phyloP scores from a whole-genome alignment of 176 grass and related monocot species.

The Bothriochloa decipiens region DNA sequence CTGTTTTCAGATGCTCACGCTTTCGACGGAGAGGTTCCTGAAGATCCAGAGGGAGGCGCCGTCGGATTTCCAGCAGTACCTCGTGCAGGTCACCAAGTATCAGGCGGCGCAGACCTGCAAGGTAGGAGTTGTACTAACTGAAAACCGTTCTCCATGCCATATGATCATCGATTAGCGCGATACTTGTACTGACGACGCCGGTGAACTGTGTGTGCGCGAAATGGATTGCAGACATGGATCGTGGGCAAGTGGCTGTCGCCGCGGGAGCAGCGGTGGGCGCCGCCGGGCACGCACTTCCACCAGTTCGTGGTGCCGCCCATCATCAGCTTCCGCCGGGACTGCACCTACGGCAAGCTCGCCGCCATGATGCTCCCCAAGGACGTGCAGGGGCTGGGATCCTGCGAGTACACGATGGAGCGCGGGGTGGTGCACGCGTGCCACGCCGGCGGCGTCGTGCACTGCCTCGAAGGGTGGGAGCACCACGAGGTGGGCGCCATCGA shows the following conservation, averaged over 20 bases:
- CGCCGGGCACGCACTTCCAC: constrained; percentile 90
- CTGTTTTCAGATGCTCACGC: constrained; percentile 75
- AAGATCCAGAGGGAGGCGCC: constrained; percentile 84
- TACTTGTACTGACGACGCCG: too few species aligned
- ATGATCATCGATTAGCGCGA: too few species aligned
- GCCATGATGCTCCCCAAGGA: constrained; percentile 96
- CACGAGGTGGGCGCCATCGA: constrained; percentile 96
- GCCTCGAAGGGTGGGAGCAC: constrained; percentile 88
- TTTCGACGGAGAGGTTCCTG: constrained; percentile 73
- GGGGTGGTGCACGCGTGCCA: constrained; percentile 98
- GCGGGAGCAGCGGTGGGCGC: constrained; percentile 84
- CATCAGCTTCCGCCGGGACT: constrained; percentile 81
- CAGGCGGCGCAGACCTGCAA: constrained; percentile 81
- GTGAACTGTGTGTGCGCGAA: background rate
- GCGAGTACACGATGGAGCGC: constrained; percentile 92
- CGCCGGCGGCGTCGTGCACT: constrained; percentile 92
- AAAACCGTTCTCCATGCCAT: background rate
- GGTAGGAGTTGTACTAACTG: constrained; percentile 31
- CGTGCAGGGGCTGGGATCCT: constrained; percentile 72
- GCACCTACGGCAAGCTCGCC: constrained; percentile 86
- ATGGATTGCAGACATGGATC: constrained; percentile 71
- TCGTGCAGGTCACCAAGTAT: constrained; percentile 91
- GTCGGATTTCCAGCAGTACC: constrained; percentile 65
- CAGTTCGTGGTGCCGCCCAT: constrained; percentile 97
- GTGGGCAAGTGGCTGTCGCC: constrained; percentile 90